Base-by-base conservation (phyloP, 73 alveolate genomes). In the Tetrahymena borealis region DNA sequence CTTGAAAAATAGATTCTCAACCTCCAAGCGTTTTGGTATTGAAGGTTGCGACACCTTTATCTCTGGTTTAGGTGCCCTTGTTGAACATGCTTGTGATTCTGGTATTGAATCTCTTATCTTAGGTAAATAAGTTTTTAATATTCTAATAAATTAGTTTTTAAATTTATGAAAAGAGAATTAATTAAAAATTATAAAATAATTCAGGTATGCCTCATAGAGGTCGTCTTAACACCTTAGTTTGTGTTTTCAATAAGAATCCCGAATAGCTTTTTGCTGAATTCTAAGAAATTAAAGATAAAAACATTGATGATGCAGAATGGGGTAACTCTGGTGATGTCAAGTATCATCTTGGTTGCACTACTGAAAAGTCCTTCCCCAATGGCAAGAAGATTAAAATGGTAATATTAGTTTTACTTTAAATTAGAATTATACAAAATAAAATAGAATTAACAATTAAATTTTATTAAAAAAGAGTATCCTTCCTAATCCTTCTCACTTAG, bases 141-240 rank as follows among this genome's bases (percentile, higher is more conserved):
- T 94, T 15, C 92, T 95, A 38, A 90, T 96, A n/a, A 98, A 96
- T 78, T 32, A 91, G 78, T 92, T 95, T 31, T 96, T 95, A 1
- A 99, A 96, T 40, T 78, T 91, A 79, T 97, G 96, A 0, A 96
- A 93, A 43, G 96, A 93, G 91, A 94, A 94, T 79, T 94, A 94
- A 43, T 9, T 11, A 24, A 60, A 60, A 24, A 15, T 60, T 24
- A 60, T 24, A 60, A 15, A 60, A 60, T 78, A 95, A 94, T 42
- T 90, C 96, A 42, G 99, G 99, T 40, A 98, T 98, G 99, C 99
- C 99, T 12, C 99, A 98, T 92, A 97, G 99, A 96, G 99, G 99
- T 32, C 96, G 99, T 92, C 95, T 98, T 90, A 98, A 98, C 91
- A 98, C 98, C 16, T 96, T 98, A 40, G 98, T 98, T 78, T 95